Conservation (phyloP, 1,284 basidiomycete species). For the Puccinia horiana region DNA sequence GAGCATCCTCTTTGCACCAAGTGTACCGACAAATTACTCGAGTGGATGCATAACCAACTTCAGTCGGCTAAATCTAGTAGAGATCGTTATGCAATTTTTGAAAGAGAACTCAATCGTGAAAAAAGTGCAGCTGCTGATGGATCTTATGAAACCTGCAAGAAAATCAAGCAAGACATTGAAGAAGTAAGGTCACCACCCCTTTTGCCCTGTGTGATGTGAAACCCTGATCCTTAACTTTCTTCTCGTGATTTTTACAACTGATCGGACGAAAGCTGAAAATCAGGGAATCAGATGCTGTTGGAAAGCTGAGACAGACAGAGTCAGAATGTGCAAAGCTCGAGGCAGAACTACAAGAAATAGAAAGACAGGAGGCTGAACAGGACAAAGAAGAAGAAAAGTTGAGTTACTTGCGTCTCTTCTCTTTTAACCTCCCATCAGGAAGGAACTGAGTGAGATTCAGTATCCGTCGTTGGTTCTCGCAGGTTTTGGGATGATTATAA, state of each 20-base stretch:
- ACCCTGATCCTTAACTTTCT: neutral
- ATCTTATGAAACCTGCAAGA: conserved; percentile 28
- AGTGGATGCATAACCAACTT: conserved; percentile 75
- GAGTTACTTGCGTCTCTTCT: conserved; percentile 57
- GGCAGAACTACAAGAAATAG: conserved; percentile 70
- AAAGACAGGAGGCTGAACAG: conserved; percentile 72
- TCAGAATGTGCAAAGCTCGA: conserved; percentile 73
- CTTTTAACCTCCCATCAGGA: neutral
- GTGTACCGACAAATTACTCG: conserved; percentile 81
- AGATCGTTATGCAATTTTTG: conserved; percentile 88
- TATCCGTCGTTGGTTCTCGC: neutral
- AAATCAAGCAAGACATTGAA: conserved; percentile 67
- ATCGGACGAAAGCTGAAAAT: conserved; percentile 53
- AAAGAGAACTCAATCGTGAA: conserved; percentile 73
- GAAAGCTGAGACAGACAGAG: conserved; percentile 73
- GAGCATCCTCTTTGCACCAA: conserved; percentile 94
- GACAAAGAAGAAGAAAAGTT: conserved; percentile 77
- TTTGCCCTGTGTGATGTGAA: neutral
- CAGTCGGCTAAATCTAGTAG: conserved; percentile 87
- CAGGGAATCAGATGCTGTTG: conserved; percentile 63
- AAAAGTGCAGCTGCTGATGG: conserved; percentile 4
- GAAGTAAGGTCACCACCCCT: conserved; percentile 53
- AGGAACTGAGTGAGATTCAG: neutral
- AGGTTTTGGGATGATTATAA: conserved; percentile 84
- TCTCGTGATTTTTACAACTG: neutral